Base-by-base conservation (phyloP, 2,329 filamentous ascomycete genomes). In the Aspergillus ochraceus region DNA sequence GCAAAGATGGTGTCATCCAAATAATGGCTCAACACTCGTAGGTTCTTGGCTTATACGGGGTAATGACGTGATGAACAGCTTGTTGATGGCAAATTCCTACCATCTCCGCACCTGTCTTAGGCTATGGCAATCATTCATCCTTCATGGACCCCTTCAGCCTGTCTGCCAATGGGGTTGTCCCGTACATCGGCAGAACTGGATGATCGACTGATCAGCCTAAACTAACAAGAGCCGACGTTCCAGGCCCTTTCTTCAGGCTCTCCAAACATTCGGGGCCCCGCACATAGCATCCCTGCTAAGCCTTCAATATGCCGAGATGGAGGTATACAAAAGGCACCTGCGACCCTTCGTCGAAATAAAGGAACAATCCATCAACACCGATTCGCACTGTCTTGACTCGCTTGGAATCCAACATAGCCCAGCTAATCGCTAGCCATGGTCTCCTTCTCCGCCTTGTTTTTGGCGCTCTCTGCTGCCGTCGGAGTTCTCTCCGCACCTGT, bases 401-500 rank as follows among this genome's bases (percentile, higher is more conserved):
- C 14, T 6, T 42, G 6, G 2, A n/a, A n/a, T 8, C 14, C 24
- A 29, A 46, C 3, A 39, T 1, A 42, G 17, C 17, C 6, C 49
- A 55, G 11, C 6, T 10, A 45, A 8, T 14, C 14, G 8, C 3
- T 12, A 54, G 65, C 56, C 46, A 74, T 73, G 71, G 66, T 72
- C 10, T 70, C 65, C n/a, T 66, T 71, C 46, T 64, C 62, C 12
- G 62, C 57, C 17, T 52, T 73, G 10, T 53, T 73, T 4, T 36
- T 71, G 45, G 67, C 66, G 17, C 60, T 61, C 55, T 66, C 64
- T 10, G 60, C 64, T n/a, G 61, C 63, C 19, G 49, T 65, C 3
- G 64, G 67, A 30, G 65, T 64, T 19, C 51, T 71, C 14, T 66
- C 70, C n/a, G 61, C 65, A 26, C 70, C 70, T 8, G 60, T 58